Evolutionary conservation across 306 rosid species (phyloP), one percentile per base, ranked within the genome.

Genomic region (Sesbania bispinosa): DNA sequence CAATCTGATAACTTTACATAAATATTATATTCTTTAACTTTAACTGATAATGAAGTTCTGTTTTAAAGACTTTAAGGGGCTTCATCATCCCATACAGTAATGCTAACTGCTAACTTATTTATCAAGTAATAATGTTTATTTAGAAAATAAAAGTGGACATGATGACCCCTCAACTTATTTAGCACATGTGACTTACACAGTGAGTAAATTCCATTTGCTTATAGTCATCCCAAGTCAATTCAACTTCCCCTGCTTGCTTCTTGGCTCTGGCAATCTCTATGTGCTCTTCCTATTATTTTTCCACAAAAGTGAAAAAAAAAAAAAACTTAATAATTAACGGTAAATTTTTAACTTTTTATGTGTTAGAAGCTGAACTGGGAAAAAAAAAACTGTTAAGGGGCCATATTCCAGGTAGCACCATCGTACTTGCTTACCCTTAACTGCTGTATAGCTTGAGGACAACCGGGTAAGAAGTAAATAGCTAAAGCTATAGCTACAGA

Each of bases 171-270:
- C 7, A 64, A 42, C 32, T 67, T 47, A 59, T 39, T 50, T 16
- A 74, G 69, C 15, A 35, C 9, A 18, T 41, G 14, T 69, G 50
- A 64, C 97, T 85, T 91, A 94, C 99, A 82, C 96, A 91, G 18
- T 91, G 97, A 54, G 99, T 94, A 85, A 94, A 94, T 42, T 89
- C 96, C 99, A 94, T 94, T 76, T 79, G 69, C 75, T 82, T 94
- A 82, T 91, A 94, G 77, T 94, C 99, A 0, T 91, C 97, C 99
- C 99, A 94, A 14, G 88, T 87, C 76, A 94, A 71, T 62, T 86
- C 95, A 45, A 70, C 78, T 62, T 91, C 90, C 60, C 97, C 97
- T 53, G 88, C 75, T 75, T 78, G 68, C 65, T 74, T 82, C 68
- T 91, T 94, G 52, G 75, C 81, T 74, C 79, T 83, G 64, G 84